Conservation (phyloP, 1,284 basidiomycete species). For the Cronartium ribicola region DNA sequence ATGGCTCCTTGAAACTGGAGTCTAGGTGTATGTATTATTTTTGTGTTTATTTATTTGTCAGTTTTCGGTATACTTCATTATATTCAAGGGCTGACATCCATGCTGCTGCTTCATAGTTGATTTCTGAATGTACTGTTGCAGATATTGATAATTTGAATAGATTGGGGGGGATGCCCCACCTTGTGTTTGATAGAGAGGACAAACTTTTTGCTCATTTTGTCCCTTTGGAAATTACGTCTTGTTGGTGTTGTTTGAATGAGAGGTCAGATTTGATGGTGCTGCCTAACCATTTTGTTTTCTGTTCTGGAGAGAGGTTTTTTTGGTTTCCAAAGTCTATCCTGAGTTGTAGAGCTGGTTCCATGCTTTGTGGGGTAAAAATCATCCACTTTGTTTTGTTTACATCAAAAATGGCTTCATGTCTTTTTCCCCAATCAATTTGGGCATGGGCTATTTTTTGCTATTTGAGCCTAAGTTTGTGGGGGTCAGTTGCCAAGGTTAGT, state of each 20-base stretch:
- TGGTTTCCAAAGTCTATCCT: neutral
- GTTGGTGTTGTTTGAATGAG: constrained; percentile 11
- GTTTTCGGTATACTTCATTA: no score
- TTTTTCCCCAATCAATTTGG: neutral
- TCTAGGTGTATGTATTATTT: no score
- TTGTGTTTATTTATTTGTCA: no score
- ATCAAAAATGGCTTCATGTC: neutral
- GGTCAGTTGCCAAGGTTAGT: neutral
- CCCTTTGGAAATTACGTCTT: neutral
- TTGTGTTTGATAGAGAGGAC: neutral
- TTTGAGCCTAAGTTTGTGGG: neutral
- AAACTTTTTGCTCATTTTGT: neutral
- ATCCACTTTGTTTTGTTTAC: neutral
- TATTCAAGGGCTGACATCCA: no score
- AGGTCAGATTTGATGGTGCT: constrained; percentile 4
- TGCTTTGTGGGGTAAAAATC: neutral
- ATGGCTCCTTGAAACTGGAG: no score
- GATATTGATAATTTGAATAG: neutral
- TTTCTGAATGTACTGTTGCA: neutral
- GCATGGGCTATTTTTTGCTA: neutral
- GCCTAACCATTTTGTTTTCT: constrained; percentile 13
- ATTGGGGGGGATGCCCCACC: neutral
- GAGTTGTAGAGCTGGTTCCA: neutral
- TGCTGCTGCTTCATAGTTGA: neutral
- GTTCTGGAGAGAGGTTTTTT: neutral